Conservation (phyloP, 2,329 filamentous ascomycete genomes). For the Venturiaceae sp. region DNA sequence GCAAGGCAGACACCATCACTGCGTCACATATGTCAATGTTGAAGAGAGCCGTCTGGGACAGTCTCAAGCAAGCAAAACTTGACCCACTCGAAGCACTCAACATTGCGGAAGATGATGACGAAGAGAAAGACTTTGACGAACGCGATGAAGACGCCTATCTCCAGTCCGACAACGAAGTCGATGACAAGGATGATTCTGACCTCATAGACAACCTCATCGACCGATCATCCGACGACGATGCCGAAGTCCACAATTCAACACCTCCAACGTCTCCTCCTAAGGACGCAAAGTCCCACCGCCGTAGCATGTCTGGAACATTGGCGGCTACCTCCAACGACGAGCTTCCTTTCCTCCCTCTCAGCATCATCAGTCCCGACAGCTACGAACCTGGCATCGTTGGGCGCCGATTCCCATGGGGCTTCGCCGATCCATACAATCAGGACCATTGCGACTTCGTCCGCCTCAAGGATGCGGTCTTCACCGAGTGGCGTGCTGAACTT, state of each 20-base stretch:
- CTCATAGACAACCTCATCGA: slow-evolving; percentile 27
- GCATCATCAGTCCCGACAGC: slow-evolving; percentile 85
- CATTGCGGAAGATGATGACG: slow-evolving; percentile 64
- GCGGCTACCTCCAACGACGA: slow-evolving; percentile 32
- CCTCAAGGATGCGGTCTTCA: slow-evolving; percentile 86
- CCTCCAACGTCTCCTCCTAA: slow-evolving; percentile 21
- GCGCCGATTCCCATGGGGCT: slow-evolving; percentile 91
- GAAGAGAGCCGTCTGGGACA: slow-evolving; percentile 84
- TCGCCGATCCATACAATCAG: slow-evolving; percentile 84
- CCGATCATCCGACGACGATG: slow-evolving; percentile 22
- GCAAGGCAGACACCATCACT: slow-evolving; percentile 96
- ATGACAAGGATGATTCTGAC: slow-evolving; percentile 18
- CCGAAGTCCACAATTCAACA: slow-evolving; percentile 21
- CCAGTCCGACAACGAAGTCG: slow-evolving; percentile 29
- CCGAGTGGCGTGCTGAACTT: slow-evolving; percentile 84
- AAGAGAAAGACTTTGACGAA: slow-evolving; percentile 39
- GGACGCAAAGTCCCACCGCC: slow-evolving; percentile 23
- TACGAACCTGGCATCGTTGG: slow-evolving; percentile 75
- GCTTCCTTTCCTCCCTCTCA: slow-evolving; percentile 70
- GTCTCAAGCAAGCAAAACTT: slow-evolving; percentile 73
- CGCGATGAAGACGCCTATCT: slow-evolving; percentile 39
- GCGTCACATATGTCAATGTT: slow-evolving; percentile 85
- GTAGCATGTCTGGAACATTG: slow-evolving; percentile 28
- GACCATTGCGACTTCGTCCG: slow-evolving; percentile 90
- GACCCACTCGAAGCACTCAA: slow-evolving; percentile 83